These are phyloP conservation scores for Aspergillus latus DNA, from an alignment of 2,329 filamentous ascomycete species.

Conservation along the genomic window DNA sequence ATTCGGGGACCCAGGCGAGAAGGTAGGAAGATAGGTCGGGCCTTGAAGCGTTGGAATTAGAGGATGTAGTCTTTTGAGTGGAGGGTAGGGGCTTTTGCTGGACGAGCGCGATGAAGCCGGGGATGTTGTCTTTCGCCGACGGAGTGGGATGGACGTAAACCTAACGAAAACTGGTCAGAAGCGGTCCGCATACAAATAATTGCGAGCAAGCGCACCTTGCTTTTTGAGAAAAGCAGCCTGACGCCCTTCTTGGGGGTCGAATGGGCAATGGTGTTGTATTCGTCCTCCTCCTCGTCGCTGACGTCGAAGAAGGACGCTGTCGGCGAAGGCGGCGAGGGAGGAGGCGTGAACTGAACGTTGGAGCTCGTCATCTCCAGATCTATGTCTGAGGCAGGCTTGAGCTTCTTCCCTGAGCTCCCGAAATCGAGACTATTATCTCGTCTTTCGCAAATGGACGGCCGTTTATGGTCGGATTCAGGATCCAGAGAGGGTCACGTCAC, in stretches of 20 bases:
- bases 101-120: constrained; percentile 87
- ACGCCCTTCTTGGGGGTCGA: constrained; percentile 75
- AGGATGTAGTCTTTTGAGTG: constrained; percentile 38
- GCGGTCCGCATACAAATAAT: not conserved
- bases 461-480: not conserved
- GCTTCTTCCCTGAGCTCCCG: not conserved
- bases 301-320: constrained; percentile 89
- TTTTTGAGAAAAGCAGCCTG: constrained; percentile 92
- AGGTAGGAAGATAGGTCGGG: constrained; percentile 69
- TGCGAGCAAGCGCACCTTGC: constrained; percentile 67
- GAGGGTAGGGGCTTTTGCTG: constrained; percentile 70
- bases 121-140: constrained; percentile 91
- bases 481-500: constrained; percentile 11
- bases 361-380: constrained; percentile 30
- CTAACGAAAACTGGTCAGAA: constrained; percentile 43
- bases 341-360: constrained; percentile 38
- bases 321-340: constrained; percentile 62
- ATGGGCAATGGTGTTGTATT: constrained; percentile 90
- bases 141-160: constrained; percentile 96
- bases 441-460: not conserved
- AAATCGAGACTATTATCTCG: not conserved
- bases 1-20: constrained; percentile 90
- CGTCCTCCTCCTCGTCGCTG: constrained; percentile 93
- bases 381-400: not conserved
- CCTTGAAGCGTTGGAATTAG: constrained; percentile 40